These are phyloP conservation scores for Termitomyces sp. DNA, from an alignment of 768 basidiomycete genomes.

Conservation along the genomic window DNA sequence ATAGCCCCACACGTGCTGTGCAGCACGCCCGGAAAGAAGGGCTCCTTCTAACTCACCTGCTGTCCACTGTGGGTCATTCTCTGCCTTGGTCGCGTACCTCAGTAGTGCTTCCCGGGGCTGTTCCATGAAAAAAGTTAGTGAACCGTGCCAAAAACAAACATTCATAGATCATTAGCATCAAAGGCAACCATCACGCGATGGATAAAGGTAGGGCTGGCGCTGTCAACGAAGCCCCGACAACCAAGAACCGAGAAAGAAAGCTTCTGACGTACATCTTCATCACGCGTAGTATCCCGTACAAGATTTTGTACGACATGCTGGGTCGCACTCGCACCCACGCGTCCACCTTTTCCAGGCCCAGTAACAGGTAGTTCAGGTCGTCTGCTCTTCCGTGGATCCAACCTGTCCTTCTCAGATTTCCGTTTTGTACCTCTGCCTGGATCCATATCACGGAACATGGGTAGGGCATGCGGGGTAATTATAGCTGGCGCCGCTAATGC, in stretches of 20 bases:
- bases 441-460: constrained; percentile 86
- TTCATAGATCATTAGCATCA: constrained; percentile 8
- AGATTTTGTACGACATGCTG: constrained; percentile 95
- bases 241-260: constrained; percentile 15
- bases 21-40: constrained; percentile 12
- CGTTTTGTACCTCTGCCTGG: constrained; percentile 75
- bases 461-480: constrained; percentile 85
- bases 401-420: constrained; percentile 82
- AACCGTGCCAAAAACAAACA: background rate
- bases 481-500: constrained; percentile 83
- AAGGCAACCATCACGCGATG: constrained; percentile 12
- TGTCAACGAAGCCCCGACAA: constrained; percentile 4
- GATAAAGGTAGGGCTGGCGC: constrained; percentile 10
- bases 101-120: constrained; percentile 97
- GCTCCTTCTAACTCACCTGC: constrained; percentile 50
- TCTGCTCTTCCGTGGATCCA: constrained; percentile 87
- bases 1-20: constrained; percentile 27
- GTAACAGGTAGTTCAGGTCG: constrained; percentile 90
- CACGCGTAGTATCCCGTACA: constrained; percentile 84
- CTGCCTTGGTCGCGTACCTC: constrained; percentile 78
- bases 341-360: constrained; percentile 89
- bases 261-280: constrained; percentile 82
- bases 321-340: constrained; percentile 95
- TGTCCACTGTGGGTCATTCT: constrained; percentile 81
- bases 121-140: constrained; percentile 19